Percentiles rank a stretch among this genome's conserved stretches.
Evolutionary conservation across 2,329 filamentous ascomycete species (phyloP).

Genomic region (Pseudogymnoascus sp.): DNA sequence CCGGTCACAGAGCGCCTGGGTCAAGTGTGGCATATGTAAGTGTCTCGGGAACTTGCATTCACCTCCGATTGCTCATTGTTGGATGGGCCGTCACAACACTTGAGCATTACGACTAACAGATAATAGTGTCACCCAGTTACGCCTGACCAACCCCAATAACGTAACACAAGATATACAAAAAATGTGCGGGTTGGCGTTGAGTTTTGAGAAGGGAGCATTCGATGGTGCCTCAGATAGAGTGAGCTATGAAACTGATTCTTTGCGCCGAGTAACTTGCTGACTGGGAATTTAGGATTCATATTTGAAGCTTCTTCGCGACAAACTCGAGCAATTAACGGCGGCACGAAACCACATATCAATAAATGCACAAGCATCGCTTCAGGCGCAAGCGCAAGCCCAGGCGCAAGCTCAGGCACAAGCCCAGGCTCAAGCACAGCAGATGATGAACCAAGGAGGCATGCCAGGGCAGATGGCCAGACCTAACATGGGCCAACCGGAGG

Average conservation of each 20-base stretch:
- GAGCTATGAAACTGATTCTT: neutral
- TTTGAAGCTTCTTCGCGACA: conserved; percentile 17
- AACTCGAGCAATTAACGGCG: conserved; percentile 25
- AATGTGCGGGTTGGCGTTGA: conserved; percentile 9
- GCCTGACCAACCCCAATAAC: conserved; percentile 1
- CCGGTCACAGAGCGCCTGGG: conserved; percentile 24
- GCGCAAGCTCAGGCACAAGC: conserved; percentile 34
- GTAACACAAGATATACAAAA: conserved; percentile 1
- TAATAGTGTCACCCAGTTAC: conserved; percentile 11
- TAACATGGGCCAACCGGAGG: conserved; percentile 37
- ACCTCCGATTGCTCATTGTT: neutral
- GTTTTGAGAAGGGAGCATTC: conserved; percentile 12
- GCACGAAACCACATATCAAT: conserved; percentile 28
- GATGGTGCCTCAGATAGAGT: conserved; percentile 11
- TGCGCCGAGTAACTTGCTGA: neutral
- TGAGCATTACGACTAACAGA: neutral
- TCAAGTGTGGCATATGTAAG: conserved; percentile 28
- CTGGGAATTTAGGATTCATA: conserved; percentile 12
- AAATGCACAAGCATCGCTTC: conserved; percentile 35
- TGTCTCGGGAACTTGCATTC: conserved; percentile 11
- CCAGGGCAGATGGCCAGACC: conserved; percentile 44
- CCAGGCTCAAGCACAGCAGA: conserved; percentile 34
- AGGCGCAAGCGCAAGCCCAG: conserved; percentile 32
- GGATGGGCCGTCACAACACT: neutral
- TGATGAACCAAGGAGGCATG: conserved; percentile 45